Percentiles rank a stretch among this genome's conserved stretches.
Conservation (phyloP, 352 stramenopile species). For the Phytopythium delawarense region DNA sequence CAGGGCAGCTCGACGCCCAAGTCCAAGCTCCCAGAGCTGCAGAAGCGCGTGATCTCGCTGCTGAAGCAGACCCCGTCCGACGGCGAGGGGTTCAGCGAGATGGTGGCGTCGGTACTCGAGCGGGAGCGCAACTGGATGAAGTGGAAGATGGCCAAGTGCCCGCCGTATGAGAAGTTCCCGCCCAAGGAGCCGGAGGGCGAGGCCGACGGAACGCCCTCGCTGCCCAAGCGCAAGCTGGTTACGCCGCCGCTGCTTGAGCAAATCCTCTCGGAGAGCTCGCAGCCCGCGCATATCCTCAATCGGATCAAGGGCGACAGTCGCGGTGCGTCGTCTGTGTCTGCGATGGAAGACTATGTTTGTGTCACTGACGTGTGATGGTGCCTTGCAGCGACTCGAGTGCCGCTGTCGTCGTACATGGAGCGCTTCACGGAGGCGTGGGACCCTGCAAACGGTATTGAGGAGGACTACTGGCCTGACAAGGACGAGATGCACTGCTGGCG, state of each 20-base stretch:
- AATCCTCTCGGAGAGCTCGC: conserved; percentile 75
- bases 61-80: conserved; percentile 85
- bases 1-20: conserved; percentile 45
- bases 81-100: conserved; percentile 84
- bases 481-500: conserved; percentile 88
- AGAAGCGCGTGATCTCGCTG: conserved; percentile 70
- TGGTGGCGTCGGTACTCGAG: conserved; percentile 81
- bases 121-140: conserved; percentile 89
- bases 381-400: conserved; percentile 48
- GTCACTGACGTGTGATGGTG: background rate
- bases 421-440: conserved; percentile 92
- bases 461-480: conserved; percentile 94
- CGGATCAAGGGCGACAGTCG: conserved; percentile 69
- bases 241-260: conserved; percentile 57
- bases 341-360: background rate
- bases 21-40: conserved; percentile 51
- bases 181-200: conserved; percentile 13
- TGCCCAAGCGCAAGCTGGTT: conserved; percentile 18
- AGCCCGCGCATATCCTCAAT: conserved; percentile 66
- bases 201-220: conserved; percentile 11
- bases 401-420: conserved; percentile 78
- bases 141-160: conserved; percentile 90
- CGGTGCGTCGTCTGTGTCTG: conserved; percentile 18
- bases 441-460: conserved; percentile 94
- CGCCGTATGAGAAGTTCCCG: conserved; percentile 61